phyloP scores from a whole-genome alignment of 2,329 filamentous ascomycete genomes.

The Fusarium sp. region DNA sequence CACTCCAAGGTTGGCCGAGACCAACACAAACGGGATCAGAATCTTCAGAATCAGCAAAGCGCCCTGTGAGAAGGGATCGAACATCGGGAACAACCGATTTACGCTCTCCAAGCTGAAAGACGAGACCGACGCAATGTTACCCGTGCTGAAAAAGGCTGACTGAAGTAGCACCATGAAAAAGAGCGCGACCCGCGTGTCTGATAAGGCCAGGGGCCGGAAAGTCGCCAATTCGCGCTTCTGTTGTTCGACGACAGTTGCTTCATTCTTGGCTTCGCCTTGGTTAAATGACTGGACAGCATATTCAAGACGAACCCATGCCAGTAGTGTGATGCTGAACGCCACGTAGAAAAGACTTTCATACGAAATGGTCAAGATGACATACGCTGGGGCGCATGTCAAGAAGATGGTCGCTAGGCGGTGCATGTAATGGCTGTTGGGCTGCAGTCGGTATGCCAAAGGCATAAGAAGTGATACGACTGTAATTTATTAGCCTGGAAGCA shows the following conservation, averaged over 20 bases:
- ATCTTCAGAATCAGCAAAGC: conserved; percentile 90
- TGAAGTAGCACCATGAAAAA: conserved; percentile 98
- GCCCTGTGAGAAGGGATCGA: conserved; percentile 93
- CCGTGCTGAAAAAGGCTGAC: conserved; percentile 96
- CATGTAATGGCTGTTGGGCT: conserved; percentile 89
- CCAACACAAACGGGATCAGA: conserved; percentile 91
- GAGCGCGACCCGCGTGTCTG: conserved; percentile 89
- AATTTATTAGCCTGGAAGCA: conserved; percentile 32
- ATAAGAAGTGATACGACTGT: conserved; percentile 81
- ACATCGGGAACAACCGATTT: conserved; percentile 87
- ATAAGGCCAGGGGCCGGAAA: conserved; percentile 79
- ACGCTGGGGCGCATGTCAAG: conserved; percentile 91
- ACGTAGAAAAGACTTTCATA: conserved; percentile 98
- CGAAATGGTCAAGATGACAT: conserved; percentile 96
- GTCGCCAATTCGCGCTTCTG: conserved; percentile 31
- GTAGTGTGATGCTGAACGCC: conserved; percentile 84
- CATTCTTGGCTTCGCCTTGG: conserved; percentile 45
- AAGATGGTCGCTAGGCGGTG: conserved; percentile 92
- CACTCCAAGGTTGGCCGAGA: conserved; percentile 95
- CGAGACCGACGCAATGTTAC: conserved; percentile 94
- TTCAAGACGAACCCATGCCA: conserved; percentile 94
- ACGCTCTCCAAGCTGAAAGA: conserved; percentile 96
- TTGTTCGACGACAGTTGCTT: conserved; percentile 22
- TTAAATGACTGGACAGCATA: conserved; percentile 71
- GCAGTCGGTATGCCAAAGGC: conserved; percentile 85